Evolutionary conservation across 805 yeast genomes (phyloP).

Genomic region (Hemisphaericaspora nanyangensis): DNA sequence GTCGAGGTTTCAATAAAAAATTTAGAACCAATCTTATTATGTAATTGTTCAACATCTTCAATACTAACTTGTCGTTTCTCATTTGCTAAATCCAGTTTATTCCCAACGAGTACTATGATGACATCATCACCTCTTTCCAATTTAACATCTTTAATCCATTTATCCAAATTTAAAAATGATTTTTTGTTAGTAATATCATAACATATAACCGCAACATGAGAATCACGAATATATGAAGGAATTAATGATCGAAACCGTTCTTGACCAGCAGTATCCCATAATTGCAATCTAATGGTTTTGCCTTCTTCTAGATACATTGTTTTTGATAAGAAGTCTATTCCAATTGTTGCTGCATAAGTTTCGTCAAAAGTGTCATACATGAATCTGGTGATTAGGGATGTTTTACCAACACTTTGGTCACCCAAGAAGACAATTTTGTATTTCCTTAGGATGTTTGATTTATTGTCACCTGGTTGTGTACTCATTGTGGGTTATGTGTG

Average conservation of each 20-base stretch:
- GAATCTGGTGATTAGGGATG: constrained; percentile 92
- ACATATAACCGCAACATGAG: constrained; percentile 95
- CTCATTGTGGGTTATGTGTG: constrained; percentile 3
- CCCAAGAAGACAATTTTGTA: constrained; percentile 93
- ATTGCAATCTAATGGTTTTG: constrained; percentile 84
- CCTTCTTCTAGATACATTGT: constrained; percentile 94
- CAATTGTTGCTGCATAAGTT: constrained; percentile 94
- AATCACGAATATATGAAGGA: constrained; percentile 93
- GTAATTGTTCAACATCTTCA: constrained; percentile 81
- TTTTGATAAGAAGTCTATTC: constrained; percentile 90
- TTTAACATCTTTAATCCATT: constrained; percentile 94
- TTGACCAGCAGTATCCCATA: constrained; percentile 98
- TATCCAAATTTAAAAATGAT: constrained; percentile 76
- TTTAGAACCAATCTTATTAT: constrained; percentile 68
- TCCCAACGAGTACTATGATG: constrained; percentile 85
- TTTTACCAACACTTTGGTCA: constrained; percentile 95
- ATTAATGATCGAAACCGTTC: constrained; percentile 92
- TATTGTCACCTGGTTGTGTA: constrained; percentile 17
- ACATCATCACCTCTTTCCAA: constrained; percentile 91
- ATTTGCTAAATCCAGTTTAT: constrained; percentile 70
- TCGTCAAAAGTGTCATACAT: constrained; percentile 98
- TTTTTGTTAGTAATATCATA: constrained; percentile 88
- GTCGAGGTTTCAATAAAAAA: constrained; percentile 91
- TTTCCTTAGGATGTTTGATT: constrained; percentile 48
- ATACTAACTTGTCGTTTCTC: constrained; percentile 77